These are phyloP conservation scores for Trichoderma endophyticum DNA, from an alignment of 2,329 filamentous ascomycete species.

Conservation along the genomic window DNA sequence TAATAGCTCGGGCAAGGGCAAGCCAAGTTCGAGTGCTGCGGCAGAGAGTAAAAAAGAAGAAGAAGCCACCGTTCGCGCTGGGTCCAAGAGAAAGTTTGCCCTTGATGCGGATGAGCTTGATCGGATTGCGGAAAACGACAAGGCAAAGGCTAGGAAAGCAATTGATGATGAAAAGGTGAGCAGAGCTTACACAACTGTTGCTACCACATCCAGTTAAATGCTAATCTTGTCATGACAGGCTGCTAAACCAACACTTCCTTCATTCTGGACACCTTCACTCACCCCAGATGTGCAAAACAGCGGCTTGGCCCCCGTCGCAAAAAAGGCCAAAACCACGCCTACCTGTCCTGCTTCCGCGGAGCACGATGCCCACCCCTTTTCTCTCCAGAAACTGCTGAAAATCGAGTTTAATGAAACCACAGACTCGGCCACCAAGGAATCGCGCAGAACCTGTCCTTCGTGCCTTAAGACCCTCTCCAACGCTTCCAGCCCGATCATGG, in stretches of 20 bases:
- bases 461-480: conserved; percentile 84
- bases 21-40: conserved; percentile 34
- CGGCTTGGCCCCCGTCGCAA: conserved; percentile 54
- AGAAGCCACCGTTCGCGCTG: conserved; percentile 21
- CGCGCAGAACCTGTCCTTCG: conserved; percentile 65
- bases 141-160: conserved; percentile 64
- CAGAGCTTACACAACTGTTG: background rate
- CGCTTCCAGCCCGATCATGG: conserved; percentile 74
- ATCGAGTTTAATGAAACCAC: conserved; percentile 74
- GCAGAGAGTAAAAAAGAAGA: background rate
- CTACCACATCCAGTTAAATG: conserved; percentile 19
- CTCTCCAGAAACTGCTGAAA: conserved; percentile 71
- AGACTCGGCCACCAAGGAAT: conserved; percentile 43
- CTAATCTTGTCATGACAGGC: conserved; percentile 40
- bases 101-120: conserved; percentile 74
- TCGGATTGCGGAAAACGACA: conserved; percentile 66
- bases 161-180: conserved; percentile 69
- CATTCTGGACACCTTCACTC: conserved; percentile 89
- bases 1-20: conserved; percentile 38
- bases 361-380: conserved; percentile 67
- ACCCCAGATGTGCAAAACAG: conserved; percentile 56
- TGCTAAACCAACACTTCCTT: conserved; percentile 67
- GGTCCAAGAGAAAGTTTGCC: conserved; percentile 67
- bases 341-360: conserved; percentile 72
- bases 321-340: conserved; percentile 63